Conservation (phyloP, 2,329 filamentous ascomycete genomes). For the Calonectria crousiana region DNA sequence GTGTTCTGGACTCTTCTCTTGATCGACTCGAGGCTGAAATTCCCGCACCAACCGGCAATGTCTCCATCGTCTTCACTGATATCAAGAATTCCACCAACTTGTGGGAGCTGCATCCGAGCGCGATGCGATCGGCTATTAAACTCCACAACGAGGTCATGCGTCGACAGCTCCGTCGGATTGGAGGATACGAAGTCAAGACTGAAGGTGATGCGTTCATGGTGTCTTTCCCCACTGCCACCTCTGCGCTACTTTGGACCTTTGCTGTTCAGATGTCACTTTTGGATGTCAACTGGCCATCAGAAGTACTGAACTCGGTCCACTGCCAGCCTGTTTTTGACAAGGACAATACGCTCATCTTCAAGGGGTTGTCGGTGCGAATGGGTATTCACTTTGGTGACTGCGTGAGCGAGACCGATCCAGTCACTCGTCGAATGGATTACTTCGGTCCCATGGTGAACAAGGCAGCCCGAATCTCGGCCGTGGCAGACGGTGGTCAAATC, state of each 20-base stretch:
- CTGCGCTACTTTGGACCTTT: slow-evolving; percentile 95
- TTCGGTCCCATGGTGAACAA: slow-evolving; percentile 99
- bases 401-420: slow-evolving; percentile 94
- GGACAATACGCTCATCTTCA: slow-evolving; percentile 91
- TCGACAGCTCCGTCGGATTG: slow-evolving; percentile 90
- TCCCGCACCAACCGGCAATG: slow-evolving; percentile 88
- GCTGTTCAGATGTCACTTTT: slow-evolving; percentile 90
- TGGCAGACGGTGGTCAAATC: slow-evolving; percentile 96
- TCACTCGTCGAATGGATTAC: slow-evolving; percentile 98
- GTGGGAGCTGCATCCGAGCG: slow-evolving; percentile 95
- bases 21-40: slow-evolving; percentile 91
- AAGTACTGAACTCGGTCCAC: slow-evolving; percentile 88
- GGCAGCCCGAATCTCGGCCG: slow-evolving; percentile 90
- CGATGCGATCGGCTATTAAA: slow-evolving; percentile 97
- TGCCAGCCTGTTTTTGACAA: slow-evolving; percentile 87
- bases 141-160: slow-evolving; percentile 98
- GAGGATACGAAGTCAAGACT: slow-evolving; percentile 98
- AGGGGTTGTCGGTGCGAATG: slow-evolving; percentile 95
- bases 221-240: slow-evolving; percentile 95
- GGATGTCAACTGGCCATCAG: slow-evolving; percentile 91
- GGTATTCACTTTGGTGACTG: slow-evolving; percentile 96
- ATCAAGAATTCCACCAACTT: slow-evolving; percentile 98
- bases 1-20: slow-evolving; percentile 86
- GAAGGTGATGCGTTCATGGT: slow-evolving; percentile 99
- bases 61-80: slow-evolving; percentile 96